Base-by-base conservation (phyloP, 345 rosid species). In the Brassica rapa region DNA sequence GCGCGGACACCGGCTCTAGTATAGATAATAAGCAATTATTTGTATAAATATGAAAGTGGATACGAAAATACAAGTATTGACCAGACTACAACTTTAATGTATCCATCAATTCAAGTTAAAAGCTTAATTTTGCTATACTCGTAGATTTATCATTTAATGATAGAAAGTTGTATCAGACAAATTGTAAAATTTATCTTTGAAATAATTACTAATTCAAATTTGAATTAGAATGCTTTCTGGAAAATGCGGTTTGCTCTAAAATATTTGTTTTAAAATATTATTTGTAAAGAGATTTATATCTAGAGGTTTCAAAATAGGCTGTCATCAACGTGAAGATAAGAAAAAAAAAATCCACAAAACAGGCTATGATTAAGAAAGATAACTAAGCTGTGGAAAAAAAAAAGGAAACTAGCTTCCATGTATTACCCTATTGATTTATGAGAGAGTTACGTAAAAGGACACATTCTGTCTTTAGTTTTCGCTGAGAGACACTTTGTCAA, bases 311-410 rank as follows among this genome's bases (percentile, higher is more conserved):
- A 35, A 35, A 35, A 35, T 7, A 35, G 8, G 41, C 8, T 6
- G 41, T 35, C 41, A 35, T 35, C 8, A 35, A 35, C 41, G 2
- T 7, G 9, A 35, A 16, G 21, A 37, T 14, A 15, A 51, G 10
- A 3, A 9, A 29, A 2, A 1, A 62, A 3, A 1, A 62, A 9
- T 27, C 68, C 68, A 73, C 69, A 27, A 72, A 72, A 41, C 43
- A 62, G 27, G 43, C 66, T 30, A 27, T 41, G 60, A 61, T 27
- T 41, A 10, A 69, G 72, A 51, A 69, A 69, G 62, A 51, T 66
- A 66, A 11, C 66, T 62, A 62, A 6, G 21, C 10, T 62, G 66
- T 62, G 37, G 4, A 29, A 29, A 62, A 29, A 27, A 25, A 12
- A 29, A 62, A 62, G 21, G 39, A 62, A 29, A 29, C 10, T 30